Evolutionary conservation across 1,284 basidiomycete genomes (phyloP).

Genomic region (Farysia itapuensis): DNA sequence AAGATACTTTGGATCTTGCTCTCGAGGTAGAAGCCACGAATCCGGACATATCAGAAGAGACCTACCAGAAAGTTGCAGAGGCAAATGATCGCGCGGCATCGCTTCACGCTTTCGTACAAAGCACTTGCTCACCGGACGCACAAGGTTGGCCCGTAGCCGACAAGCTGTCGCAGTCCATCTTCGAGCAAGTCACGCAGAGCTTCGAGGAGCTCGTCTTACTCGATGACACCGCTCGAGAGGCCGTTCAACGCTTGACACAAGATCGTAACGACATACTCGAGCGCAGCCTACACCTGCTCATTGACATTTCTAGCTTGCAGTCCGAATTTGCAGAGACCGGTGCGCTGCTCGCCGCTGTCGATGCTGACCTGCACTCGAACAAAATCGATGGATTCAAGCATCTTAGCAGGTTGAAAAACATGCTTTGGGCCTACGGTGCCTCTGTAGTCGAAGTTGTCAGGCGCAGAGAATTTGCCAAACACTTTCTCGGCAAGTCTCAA

Average conservation of each 20-base stretch:
- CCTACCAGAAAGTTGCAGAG: constrained; percentile 36
- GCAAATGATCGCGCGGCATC: constrained; percentile 24
- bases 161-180: constrained; percentile 24
- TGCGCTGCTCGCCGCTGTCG: constrained; percentile 38
- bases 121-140: constrained; percentile 38
- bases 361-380: constrained; percentile 41
- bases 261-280: constrained; percentile 55
- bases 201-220: constrained; percentile 42
- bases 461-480: constrained; percentile 73
- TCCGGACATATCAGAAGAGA: constrained; percentile 38
- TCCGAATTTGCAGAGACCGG: constrained; percentile 54
- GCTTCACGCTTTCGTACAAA: constrained; percentile 26
- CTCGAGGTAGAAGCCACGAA: constrained; percentile 44
- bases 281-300: constrained; percentile 47
- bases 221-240: constrained; percentile 44
- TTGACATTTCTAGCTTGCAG: constrained; percentile 57
- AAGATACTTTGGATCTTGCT: constrained; percentile 33
- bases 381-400: constrained; percentile 77
- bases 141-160: constrained; percentile 53
- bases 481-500: constrained; percentile 48
- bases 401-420: constrained; percentile 80
- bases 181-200: constrained; percentile 30
- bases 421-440: constrained; percentile 89
- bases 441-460: constrained; percentile 88
- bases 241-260: constrained; percentile 40